Percentiles rank a stretch among this genome's conserved stretches.
phyloP scores from a whole-genome alignment of 2,329 filamentous ascomycete species.

The Trichoderma lentiforme region DNA sequence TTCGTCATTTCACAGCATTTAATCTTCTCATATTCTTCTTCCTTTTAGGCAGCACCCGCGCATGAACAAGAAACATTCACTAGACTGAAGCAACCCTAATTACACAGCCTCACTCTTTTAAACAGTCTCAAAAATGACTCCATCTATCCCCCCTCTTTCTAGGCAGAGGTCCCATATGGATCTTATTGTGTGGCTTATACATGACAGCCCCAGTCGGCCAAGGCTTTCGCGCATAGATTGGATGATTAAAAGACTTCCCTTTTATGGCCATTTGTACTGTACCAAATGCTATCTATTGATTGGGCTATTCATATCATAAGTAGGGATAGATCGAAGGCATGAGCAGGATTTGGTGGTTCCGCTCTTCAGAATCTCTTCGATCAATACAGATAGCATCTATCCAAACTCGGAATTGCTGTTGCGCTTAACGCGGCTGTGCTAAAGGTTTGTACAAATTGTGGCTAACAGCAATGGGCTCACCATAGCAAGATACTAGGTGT shows the following conservation, averaged over 20 bases:
- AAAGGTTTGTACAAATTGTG: accelerated
- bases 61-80: not conserved
- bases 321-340: too few species aligned
- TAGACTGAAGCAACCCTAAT: not conserved
- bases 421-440: too few species aligned
- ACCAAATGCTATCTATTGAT: too few species aligned
- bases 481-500: too few species aligned
- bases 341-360: too few species aligned
- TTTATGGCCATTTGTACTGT: too few species aligned
- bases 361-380: too few species aligned
- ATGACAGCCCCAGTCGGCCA: not conserved
- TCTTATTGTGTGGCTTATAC: not conserved
- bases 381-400: too few species aligned
- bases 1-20: not conserved
- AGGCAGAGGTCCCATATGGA: not conserved
- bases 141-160: not conserved
- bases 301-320: too few species aligned
- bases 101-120: not conserved
- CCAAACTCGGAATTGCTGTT: too few species aligned
- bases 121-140: not conserved
- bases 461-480: too few species aligned
- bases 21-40: not conserved
- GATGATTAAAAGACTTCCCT: not conserved
- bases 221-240: not conserved
- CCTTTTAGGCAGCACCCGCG: not conserved